phyloP scores from a whole-genome alignment of 768 basidiomycete species.

The Termitomyces sp. region DNA sequence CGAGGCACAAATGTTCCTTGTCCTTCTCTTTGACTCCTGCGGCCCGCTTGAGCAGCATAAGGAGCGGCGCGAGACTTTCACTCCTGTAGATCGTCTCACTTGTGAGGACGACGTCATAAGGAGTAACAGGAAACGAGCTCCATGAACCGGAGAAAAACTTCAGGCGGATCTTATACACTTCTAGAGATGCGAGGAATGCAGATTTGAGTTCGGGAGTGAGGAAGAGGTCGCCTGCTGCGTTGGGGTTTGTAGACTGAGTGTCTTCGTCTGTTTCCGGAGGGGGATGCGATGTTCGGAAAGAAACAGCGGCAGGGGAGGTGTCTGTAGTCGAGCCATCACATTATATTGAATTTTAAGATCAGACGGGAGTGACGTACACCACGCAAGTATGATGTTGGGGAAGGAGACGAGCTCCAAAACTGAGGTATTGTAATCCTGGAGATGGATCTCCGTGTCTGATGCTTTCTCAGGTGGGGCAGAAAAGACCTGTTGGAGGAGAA shows the following conservation, averaged over 20 bases:
- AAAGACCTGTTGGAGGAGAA: slow-evolving; percentile 61
- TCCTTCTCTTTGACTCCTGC: slow-evolving; percentile 23
- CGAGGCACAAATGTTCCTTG: slow-evolving; percentile 46
- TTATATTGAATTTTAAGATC: neutral
- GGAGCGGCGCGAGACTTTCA: slow-evolving; percentile 55
- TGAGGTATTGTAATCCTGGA: slow-evolving; percentile 90
- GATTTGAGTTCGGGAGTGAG: slow-evolving; percentile 57
- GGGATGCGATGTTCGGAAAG: slow-evolving; percentile 29
- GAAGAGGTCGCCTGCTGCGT: slow-evolving; percentile 39
- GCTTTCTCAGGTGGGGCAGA: slow-evolving; percentile 15
- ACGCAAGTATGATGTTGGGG: slow-evolving; percentile 72
- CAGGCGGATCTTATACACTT: slow-evolving; percentile 47
- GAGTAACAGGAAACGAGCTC: slow-evolving; percentile 41
- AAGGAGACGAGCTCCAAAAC: slow-evolving; percentile 76
- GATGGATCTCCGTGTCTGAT: slow-evolving; percentile 47
- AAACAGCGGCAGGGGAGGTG: slow-evolving; percentile 48
- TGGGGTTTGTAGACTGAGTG: slow-evolving; percentile 16
- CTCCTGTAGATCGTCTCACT: slow-evolving; percentile 90
- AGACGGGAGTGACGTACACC: slow-evolving; percentile 54
- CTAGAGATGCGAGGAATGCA: slow-evolving; percentile 60
- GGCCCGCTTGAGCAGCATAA: slow-evolving; percentile 37
- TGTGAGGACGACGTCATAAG: slow-evolving; percentile 73
- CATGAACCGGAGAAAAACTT: slow-evolving; percentile 83
- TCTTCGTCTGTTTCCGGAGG: slow-evolving; percentile 7
- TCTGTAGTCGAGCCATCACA: slow-evolving; percentile 31